Evolutionary conservation across 129 eudicot species (phyloP), one percentile per base, ranked within the genome.

Genomic region (Flaveria trinervia): DNA sequence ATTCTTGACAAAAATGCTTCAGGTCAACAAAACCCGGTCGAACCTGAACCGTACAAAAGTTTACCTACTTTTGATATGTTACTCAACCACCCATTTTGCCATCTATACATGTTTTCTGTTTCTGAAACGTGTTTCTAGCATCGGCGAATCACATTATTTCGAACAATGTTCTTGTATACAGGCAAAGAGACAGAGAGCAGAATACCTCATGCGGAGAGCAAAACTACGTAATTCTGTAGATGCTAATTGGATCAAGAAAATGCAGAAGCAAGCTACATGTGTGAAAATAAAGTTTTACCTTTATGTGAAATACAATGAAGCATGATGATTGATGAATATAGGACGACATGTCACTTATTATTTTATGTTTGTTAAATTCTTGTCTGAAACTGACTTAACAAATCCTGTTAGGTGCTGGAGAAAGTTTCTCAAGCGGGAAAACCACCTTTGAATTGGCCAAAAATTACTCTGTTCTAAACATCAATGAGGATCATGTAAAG

Each of bases 151-250:
- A 64, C 44, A 18, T 64, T 33, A 64, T 14, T 7, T 64, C 14
- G 6, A 12, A 28, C 68, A 64, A 64, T 30, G 69, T 64, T 1
- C 45, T 6, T 64, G 22, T 30, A 64, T 15, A 79, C 65, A 90
- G 98, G 98, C 93, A 2, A 88, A 85, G 88, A 85, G 96, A 81
- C 90, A 85, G 59, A 84, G 96, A 79, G 91, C 87, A 14, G 96
- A 84, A 62, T 84, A 80, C 75, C 66, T 85, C 15, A 84, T 79
- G 86, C 88, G 87, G 75, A 87, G 85, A 83, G 87, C 86, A 76
- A 83, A 83, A 64, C 55, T 73, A 43, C 74, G 79, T 75, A 71
- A 71, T 60, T 52, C 79, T 55, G 25, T 77, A 69, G 77, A 66
- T 73, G 79, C 26, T 66, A 77, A 76, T 75, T 81, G 84, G 83